phyloP scores from a whole-genome alignment of 495 filamentous ascomycete species.

The Penicillium coprophilum region DNA sequence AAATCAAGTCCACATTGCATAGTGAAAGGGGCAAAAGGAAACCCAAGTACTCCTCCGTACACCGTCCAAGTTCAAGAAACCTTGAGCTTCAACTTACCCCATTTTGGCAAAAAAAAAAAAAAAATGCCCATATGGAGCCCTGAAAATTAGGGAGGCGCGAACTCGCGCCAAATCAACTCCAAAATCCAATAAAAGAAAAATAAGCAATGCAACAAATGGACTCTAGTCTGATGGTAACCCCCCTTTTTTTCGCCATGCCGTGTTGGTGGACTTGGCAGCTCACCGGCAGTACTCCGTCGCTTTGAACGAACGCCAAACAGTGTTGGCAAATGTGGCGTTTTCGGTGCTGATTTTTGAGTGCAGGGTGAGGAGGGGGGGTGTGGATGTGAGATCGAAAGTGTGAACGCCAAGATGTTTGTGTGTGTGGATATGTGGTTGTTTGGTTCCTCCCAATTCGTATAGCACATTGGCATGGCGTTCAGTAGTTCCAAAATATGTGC shows the following conservation, averaged over 20 bases:
- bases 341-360: constrained; percentile 7
- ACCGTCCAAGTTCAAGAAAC: not conserved
- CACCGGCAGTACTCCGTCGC: constrained; percentile 18
- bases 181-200: constrained; percentile 11
- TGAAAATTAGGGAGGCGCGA: constrained; percentile 14
- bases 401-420: not conserved
- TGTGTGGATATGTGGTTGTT: not conserved
- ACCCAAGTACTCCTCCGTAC: no score
- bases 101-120: not conserved
- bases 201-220: constrained; percentile 14
- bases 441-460: not conserved
- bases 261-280: constrained; percentile 24
- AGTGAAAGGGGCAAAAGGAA: not conserved
- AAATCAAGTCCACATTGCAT: not conserved
- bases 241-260: constrained; percentile 25
- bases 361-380: not conserved
- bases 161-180: not conserved
- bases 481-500: not conserved
- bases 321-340: constrained; percentile 12
- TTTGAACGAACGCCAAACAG: constrained; percentile 2
- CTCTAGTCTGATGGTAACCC: constrained; percentile 12
- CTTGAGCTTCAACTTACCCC: not conserved
- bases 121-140: constrained; percentile 14
- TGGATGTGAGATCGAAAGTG: not conserved
- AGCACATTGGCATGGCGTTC: constrained; percentile 6